phyloP scores from a whole-genome alignment of 352 stramenopile species.

The Phytophthora sp. region DNA sequence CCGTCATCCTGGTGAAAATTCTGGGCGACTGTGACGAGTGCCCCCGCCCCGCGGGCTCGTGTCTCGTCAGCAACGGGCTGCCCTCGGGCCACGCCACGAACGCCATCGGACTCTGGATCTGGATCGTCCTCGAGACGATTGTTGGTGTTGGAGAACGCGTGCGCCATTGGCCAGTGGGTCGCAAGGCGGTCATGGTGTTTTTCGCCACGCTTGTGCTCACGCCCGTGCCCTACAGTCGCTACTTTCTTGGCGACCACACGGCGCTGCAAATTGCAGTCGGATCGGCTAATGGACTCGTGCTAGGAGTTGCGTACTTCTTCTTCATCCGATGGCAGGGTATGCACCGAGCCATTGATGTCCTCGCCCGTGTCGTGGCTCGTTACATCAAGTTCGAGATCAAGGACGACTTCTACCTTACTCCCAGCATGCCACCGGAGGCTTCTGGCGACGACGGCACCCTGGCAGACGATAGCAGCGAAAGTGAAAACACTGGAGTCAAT shows the following conservation, averaged over 20 bases:
- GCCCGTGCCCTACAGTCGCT: conserved; percentile 53
- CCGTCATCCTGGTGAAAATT: conserved; percentile 43
- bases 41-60: conserved; percentile 43
- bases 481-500: conserved; percentile 23
- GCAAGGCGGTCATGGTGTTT: conserved; percentile 21
- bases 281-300: conserved; percentile 36
- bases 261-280: conserved; percentile 43
- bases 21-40: conserved; percentile 48
- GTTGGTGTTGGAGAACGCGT: conserved; percentile 35
- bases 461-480: conserved; percentile 42
- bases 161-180: conserved; percentile 27
- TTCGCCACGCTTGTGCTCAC: conserved; percentile 32
- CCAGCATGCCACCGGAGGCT: conserved; percentile 10
- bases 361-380: conserved; percentile 26
- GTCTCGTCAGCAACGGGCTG: conserved; percentile 48
- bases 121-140: conserved; percentile 45
- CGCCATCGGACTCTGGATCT: conserved; percentile 47
- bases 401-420: conserved; percentile 49
- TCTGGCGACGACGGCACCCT: conserved; percentile 27
- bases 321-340: conserved; percentile 42
- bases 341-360: conserved; percentile 28
- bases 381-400: conserved; percentile 39
- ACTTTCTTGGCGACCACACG: conserved; percentile 57
- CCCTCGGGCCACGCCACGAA: conserved; percentile 56
- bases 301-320: conserved; percentile 49